Evolutionary conservation across 371 early-diverging fungal genomes (phyloP).

Genomic region (Lichtheimia ornata): DNA sequence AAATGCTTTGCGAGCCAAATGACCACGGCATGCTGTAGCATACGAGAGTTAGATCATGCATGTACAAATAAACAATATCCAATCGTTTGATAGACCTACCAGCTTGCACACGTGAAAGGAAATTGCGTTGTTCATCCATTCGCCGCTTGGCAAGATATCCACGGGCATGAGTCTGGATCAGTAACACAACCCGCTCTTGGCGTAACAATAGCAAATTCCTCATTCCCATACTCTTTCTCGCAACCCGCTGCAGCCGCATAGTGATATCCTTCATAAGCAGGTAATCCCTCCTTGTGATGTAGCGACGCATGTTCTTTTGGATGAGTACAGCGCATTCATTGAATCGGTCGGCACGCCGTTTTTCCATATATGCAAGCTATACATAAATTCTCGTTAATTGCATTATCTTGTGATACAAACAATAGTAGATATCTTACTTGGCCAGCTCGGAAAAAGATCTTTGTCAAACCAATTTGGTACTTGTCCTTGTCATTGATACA

Average conservation of each 20-base stretch:
- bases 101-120: conserved; percentile 50
- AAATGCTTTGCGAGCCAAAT: conserved; percentile 58
- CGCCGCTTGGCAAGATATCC: conserved; percentile 64
- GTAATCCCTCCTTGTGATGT: conserved; percentile 72
- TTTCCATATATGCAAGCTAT: conserved; percentile 87
- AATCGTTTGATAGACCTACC: conserved; percentile 27
- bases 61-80: not conserved
- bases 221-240: conserved; percentile 67
- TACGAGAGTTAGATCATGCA: not conserved
- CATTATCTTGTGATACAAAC: not conserved
- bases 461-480: conserved; percentile 96
- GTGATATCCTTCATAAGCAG: conserved; percentile 59
- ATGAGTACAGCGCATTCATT: conserved; percentile 80
- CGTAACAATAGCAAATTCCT: conserved; percentile 54
- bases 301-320: conserved; percentile 88
- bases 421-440: conserved; percentile 34
- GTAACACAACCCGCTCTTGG: conserved; percentile 72
- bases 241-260: conserved; percentile 59
- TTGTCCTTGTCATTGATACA: conserved; percentile 80
- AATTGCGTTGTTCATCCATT: conserved; percentile 37
- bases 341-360: conserved; percentile 81
- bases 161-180: conserved; percentile 75
- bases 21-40: conserved; percentile 40
- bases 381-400: not conserved
- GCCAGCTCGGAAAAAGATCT: conserved; percentile 99